Conservation (phyloP, 139 green algal genomes). For the Chlorella sp. region DNA sequence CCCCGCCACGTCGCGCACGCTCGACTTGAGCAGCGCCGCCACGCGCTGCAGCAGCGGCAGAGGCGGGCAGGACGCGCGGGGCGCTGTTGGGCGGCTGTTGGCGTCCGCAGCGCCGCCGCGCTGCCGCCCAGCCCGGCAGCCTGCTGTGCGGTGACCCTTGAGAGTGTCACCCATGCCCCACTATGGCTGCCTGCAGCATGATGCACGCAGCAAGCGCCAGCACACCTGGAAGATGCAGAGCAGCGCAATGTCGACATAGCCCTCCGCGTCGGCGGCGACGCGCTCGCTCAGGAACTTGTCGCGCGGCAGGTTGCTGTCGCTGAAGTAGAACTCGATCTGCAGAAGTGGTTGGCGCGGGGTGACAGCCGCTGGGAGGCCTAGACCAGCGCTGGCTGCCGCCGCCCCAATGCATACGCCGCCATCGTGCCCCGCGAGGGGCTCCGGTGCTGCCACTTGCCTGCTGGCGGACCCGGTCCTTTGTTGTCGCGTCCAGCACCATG, state of each 20-base stretch:
- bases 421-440: too few species aligned
- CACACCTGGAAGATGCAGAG: conserved; percentile 73
- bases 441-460: neutral
- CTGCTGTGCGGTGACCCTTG: too few species aligned
- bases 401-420: conserved; percentile 8
- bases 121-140: too few species aligned
- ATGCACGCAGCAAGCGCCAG: too few species aligned
- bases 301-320: conserved; percentile 87
- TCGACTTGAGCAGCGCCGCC: conserved; percentile 61
- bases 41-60: conserved; percentile 60
- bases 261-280: conserved; percentile 67
- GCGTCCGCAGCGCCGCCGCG: neutral
- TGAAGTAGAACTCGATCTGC: conserved; percentile 96
- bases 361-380: neutral
- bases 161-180: too few species aligned
- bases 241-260: conserved; percentile 72
- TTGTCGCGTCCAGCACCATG: conserved; percentile 27
- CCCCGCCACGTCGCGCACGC: neutral
- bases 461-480: conserved; percentile 28
- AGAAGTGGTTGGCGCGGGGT: neutral
- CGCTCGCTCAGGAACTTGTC: conserved; percentile 84
- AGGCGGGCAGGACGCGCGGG: too few species aligned
- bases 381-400: neutral
- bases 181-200: too few species aligned
- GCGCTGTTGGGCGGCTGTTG: too few species aligned